Evolutionary conservation across 495 filamentous ascomycete species (phyloP), one percentile per base, ranked within the genome.

Genomic region (Penicillium arizonense): DNA sequence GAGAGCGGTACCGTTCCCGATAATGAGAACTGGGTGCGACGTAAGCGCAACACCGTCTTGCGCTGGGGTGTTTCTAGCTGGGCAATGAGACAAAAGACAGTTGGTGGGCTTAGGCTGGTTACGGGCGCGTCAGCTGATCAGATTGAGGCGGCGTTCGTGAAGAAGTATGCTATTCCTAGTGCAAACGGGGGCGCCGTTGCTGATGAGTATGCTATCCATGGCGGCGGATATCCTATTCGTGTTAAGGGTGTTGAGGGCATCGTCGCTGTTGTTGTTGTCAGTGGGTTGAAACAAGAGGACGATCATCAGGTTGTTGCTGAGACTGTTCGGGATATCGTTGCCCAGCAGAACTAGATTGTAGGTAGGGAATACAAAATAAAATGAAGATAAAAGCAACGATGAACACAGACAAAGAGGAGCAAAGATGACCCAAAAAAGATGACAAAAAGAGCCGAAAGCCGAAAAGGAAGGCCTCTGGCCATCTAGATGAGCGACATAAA

Each of bases 251-350:
- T 91, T 13, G 87, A 90, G 65, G 87, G 85, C 0, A 58, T 90
- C 18, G 82, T 90, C 35, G 88, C 79, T 1, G 85, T 89, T 3
- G 79, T 90, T 38, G 84, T 90, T 16, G 87, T 91, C 10, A 87
- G 82, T 65, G 88, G 88, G 44, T 69, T 91, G 70, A 84, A 82
- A 73, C 86, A 89, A 70, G 79, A 88, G 65, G 81, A 90, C 67
- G 87, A 91, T 69, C 89, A 93, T 74, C 79, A 79, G 35, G 82
- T 90, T 39, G 81, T 90, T 53, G 79, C 87, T 2, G 82, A 89
- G 65, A 81, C 80, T 7, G 69, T 91, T 36, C 68, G 71, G 57
- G 78, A 81, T 47, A 76, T 74, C 53, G 54, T 73, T 57, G 55
- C 44, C 3, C 37, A 57, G 50, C 61, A 60, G 28, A 39, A 57